These are phyloP conservation scores for Trifolium pratense DNA, from an alignment of 306 rosid genomes.

Conservation along the genomic window DNA sequence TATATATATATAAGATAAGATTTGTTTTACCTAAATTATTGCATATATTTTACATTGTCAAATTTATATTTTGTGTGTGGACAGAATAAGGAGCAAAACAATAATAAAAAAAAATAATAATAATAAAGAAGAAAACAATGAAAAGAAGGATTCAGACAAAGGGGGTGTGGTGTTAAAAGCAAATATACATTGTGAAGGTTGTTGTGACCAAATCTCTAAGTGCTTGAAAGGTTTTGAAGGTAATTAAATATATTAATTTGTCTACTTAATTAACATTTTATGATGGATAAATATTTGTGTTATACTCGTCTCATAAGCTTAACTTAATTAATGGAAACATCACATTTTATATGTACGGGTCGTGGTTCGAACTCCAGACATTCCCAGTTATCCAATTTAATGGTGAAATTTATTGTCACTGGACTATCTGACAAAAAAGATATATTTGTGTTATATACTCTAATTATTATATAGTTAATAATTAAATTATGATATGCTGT, in stretches of 20 bases:
- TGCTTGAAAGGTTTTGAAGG: constrained; percentile 70
- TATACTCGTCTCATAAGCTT: no score
- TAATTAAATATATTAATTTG: constrained; percentile 23
- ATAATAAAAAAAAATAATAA: constrained; percentile 24
- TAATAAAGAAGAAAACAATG: constrained; percentile 10
- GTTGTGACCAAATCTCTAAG: constrained; percentile 55
- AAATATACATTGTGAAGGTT: constrained; percentile 77
- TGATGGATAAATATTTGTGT: not conserved
- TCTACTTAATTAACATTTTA: not conserved
- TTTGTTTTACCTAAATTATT: not conserved
- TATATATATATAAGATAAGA: not conserved
- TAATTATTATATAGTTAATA: constrained; percentile 7
- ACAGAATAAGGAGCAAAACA: constrained; percentile 19
- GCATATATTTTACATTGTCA: not conserved
- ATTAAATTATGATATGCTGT: not conserved
- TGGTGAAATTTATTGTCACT: no score
- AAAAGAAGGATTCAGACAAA: constrained; percentile 34
- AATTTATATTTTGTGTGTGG: not conserved
- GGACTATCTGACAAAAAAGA: no score
- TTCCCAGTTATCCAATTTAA: no score
- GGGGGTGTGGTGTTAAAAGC: constrained; percentile 67
- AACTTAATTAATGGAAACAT: no score
- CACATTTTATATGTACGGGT: no score
- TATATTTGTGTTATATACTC: not conserved
- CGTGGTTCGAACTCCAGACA: no score